Evolutionary conservation across 2,329 filamentous ascomycete species (phyloP).

Genomic region (Pezicula rhizophila): DNA sequence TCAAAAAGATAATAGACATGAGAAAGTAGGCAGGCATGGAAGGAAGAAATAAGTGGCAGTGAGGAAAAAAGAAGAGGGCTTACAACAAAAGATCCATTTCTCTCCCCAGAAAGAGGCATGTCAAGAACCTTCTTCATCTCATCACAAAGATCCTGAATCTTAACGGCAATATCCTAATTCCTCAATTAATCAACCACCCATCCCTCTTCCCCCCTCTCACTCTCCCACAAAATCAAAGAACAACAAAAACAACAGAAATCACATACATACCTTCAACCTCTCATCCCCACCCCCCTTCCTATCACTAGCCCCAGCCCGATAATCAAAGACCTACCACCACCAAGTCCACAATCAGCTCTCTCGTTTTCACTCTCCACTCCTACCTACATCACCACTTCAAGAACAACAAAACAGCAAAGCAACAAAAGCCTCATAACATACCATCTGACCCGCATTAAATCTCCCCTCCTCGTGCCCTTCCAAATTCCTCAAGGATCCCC

Average conservation of each 20-base stretch:
- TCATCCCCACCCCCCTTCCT: constrained; percentile 7
- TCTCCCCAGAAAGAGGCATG: background rate
- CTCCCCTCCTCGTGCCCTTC: constrained; percentile 1
- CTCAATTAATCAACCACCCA: background rate
- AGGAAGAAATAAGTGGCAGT: background rate
- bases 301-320: background rate
- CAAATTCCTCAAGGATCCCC: background rate
- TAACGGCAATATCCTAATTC: constrained; percentile 7
- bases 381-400: no score
- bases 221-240: no score
- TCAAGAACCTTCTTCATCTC: constrained; percentile 20
- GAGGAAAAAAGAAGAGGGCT: background rate
- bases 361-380: no score
- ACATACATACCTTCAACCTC: constrained; percentile 18
- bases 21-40: background rate
- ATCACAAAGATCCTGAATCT: constrained; percentile 15
- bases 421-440: no score
- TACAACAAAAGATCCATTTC: background rate
- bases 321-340: background rate
- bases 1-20: no score
- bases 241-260: constrained; percentile 5
- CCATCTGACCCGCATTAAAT: no score
- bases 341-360: background rate
- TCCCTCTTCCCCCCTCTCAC: background rate
- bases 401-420: background rate